Conservation (phyloP, 306 rosid genomes). For the Datisca glomerata region DNA sequence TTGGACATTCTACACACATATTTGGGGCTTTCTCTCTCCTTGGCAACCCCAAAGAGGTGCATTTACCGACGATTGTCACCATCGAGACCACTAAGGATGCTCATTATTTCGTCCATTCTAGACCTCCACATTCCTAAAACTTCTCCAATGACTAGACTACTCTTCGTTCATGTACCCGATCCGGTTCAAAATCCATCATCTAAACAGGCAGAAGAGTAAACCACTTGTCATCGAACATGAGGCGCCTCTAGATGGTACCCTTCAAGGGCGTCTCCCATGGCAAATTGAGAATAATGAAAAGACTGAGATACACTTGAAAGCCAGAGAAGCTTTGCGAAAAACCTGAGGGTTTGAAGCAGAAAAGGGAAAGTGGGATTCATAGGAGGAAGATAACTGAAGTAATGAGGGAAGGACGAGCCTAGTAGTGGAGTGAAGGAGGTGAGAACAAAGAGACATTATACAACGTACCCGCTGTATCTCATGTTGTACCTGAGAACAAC, state of each 20-base stretch:
- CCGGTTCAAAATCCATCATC: too few relatives aligned
- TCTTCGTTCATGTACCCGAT: too few relatives aligned
- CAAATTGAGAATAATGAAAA: conserved; percentile 6
- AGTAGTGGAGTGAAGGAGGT: background rate
- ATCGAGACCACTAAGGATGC: too few relatives aligned
- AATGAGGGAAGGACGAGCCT: background rate
- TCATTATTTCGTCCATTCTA: too few relatives aligned
- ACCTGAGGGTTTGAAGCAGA: background rate
- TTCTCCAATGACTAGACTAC: too few relatives aligned
- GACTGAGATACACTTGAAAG: conserved; percentile 15
- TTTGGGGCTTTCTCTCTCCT: too few relatives aligned
- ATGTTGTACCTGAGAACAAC: too few relatives aligned
- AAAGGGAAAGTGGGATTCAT: background rate
- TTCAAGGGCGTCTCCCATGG: conserved; percentile 57
- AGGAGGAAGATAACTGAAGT: conserved; percentile 4
- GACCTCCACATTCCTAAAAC: too few relatives aligned
- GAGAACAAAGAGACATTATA: conserved; percentile 5
- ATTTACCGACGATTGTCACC: too few relatives aligned
- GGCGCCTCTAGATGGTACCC: conserved; percentile 93
- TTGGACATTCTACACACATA: too few relatives aligned
- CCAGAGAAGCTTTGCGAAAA: background rate
- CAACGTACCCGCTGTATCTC: background rate
- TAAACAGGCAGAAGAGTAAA: too few relatives aligned
- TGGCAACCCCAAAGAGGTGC: too few relatives aligned
- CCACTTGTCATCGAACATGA: conserved; percentile 92